These are phyloP conservation scores for Sanghuangporus sanghuang DNA, from an alignment of 1,284 basidiomycete genomes.

Conservation along the genomic window DNA sequence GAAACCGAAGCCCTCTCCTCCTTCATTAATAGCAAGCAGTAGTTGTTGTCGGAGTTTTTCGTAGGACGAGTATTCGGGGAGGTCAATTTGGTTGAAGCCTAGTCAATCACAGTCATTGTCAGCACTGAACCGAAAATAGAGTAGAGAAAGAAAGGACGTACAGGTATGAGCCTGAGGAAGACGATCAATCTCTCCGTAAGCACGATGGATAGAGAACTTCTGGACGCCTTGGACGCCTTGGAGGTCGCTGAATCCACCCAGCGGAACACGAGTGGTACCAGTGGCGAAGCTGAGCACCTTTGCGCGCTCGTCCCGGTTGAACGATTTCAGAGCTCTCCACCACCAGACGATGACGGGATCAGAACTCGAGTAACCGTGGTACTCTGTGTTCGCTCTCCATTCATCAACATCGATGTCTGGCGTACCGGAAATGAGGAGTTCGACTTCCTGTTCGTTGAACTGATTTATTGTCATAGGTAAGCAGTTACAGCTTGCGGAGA, in stretches of 20 bases:
- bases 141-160: slow-evolving; percentile 31
- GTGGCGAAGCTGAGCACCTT: slow-evolving; percentile 98
- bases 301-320: slow-evolving; percentile 94
- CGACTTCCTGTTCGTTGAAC: slow-evolving; percentile 98
- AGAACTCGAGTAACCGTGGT: slow-evolving; percentile 79
- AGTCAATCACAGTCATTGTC: not conserved
- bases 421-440: slow-evolving; percentile 95
- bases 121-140: slow-evolving; percentile 4
- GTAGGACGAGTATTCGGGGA: slow-evolving; percentile 89
- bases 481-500: not conserved
- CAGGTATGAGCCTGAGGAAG: slow-evolving; percentile 91
- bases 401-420: slow-evolving; percentile 99
- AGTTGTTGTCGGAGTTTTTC: slow-evolving; percentile 89
- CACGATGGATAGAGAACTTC: slow-evolving; percentile 93
- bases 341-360: slow-evolving; percentile 98
- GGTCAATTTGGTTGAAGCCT: slow-evolving; percentile 86
- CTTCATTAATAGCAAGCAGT: slow-evolving; percentile 88
- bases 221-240: slow-evolving; percentile 95
- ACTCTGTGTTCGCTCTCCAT: slow-evolving; percentile 93
- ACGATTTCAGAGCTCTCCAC: slow-evolving; percentile 98
- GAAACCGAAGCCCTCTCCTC: slow-evolving; percentile 89
- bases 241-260: slow-evolving; percentile 89
- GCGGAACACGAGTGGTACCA: slow-evolving; percentile 89
- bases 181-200: slow-evolving; percentile 81
- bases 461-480: slow-evolving; percentile 32